Conservation (phyloP, 2,329 filamentous ascomycete species). For the Sporothrix euskadiensis region DNA sequence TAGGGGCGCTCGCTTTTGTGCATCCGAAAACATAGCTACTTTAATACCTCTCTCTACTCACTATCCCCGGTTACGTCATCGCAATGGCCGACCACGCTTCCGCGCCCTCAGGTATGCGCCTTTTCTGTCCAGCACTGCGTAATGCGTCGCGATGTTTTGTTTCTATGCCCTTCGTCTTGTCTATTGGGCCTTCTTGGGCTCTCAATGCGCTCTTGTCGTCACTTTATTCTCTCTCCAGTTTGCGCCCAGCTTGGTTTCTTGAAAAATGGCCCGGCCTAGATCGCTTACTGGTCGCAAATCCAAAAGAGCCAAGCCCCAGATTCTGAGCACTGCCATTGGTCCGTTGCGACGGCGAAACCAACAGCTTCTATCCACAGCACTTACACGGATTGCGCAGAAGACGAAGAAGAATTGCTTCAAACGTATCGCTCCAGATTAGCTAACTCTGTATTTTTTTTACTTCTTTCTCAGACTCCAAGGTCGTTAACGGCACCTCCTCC, state of each 20-base stretch:
- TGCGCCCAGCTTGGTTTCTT: background rate
- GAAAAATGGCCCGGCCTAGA: conserved; percentile 10
- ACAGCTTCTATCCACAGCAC: conserved; percentile 6
- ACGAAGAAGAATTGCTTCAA: background rate
- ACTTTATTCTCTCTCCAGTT: background rate
- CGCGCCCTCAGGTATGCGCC: conserved; percentile 29
- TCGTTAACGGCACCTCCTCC: background rate
- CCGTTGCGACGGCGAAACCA: background rate
- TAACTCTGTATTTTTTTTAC: too few species aligned
- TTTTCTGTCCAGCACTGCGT: background rate
- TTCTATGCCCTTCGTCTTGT: background rate
- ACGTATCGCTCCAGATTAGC: too few species aligned
- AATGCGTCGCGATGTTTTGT: background rate
- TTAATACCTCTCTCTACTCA: background rate
- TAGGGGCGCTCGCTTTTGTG: background rate
- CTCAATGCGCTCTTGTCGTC: background rate
- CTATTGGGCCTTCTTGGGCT: background rate
- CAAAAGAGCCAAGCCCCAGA: conserved; percentile 3
- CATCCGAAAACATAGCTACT: background rate
- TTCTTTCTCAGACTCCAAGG: background rate
- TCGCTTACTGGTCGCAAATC: conserved; percentile 1
- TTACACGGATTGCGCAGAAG: background rate
- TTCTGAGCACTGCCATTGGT: conserved; percentile 3
- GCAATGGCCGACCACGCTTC: conserved; percentile 29
- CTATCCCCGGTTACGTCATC: conserved; percentile 32